Base-by-base conservation (phyloP, 31 red algal genomes). In the Asparagopsis taxiformis region DNA sequence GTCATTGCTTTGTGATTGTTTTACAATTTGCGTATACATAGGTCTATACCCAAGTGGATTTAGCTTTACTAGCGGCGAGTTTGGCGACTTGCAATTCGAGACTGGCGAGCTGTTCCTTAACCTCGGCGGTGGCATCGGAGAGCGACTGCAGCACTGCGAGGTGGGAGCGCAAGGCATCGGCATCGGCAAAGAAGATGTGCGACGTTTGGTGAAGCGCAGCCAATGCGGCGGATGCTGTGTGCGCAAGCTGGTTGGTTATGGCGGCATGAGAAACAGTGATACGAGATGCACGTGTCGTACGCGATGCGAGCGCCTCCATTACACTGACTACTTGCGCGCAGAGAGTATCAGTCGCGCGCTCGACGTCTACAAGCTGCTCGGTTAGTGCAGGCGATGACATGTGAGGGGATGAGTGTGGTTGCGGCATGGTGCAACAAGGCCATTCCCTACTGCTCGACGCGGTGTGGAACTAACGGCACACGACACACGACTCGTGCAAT, bases 221-320 rank as follows among this genome's bases (percentile, higher is more conserved):
- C n/a, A 62, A 16, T 6, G 58, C 23, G 16, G 24, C 3, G 58
- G n/a, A 4, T n/a, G 58, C 58, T 16, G 25, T 16, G 24, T 16
- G 24, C 23, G 58, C 25, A 25, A 62, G 20, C 25, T 26, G 26
- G 5, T 62, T 16, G 24, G 58, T 62, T 3, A 32, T 32, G 0
- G 25, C 58, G 6, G 58, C 58, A 30, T 62, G 58, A n/a, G 58
- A 26, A 16, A 62, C 20, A 13, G 58, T 32, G 29, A 62, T 19
- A 32, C 31, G 25, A n/a, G 58, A n/a, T 5, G 58, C 25, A n/a
- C 58, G 16, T 32, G 58, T 32, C 23, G 58, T 62, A 32, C 58
- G 58, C n/a, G 31, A 32, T 5, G 58, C 25, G 15, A 62, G 58
- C 26, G 24, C 58, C 58, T 62, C 58, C 26, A 28, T 62, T 4